Evolutionary conservation across 192 early-diverging fungal genomes (phyloP), one percentile per base, ranked within the genome.

Genomic region (Coemansia sp.): DNA sequence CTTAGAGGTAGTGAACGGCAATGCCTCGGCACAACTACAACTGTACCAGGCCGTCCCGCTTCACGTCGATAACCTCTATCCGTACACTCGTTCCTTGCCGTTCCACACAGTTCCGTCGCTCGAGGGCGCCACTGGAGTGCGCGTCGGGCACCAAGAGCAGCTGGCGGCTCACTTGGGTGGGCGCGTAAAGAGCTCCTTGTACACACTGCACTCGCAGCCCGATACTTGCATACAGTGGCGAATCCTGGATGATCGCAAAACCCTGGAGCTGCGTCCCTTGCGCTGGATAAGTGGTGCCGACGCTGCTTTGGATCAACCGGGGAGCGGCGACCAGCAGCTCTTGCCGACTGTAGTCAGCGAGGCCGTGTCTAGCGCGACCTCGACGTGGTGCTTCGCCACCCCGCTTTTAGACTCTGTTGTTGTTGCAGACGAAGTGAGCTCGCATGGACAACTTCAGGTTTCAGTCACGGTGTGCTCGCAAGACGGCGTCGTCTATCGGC

Each of bases 161-260:
- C 53, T 83, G 24, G 60, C 72, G 4, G 64, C 54, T 14, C 81
- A 83, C 42, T 29, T 83, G 25, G 74, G 70, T 11, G 62, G 72
- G 2, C 59, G 64, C 19, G 39, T 51, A 2, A 59, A 43, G 27
- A 63, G 68, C 63, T 64, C 68, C 12, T 51, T 83, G 45, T 83
- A 78, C 46, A 75, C 76, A 7, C 36, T 83, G 36, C 56, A 32
- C 24, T 75, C 75, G 46, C 72, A 71, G 47, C 76, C 81, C 7
- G 76, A 78, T 24, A 68, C 71, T 3, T 78, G 81, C 65, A 66
- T 83, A 6, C 73, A 74, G 43, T 83, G 81, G 81, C 76, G 81
- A 22, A 53, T 83, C 15, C 65, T 83, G 25, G 62, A 59, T 0
- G 81, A 83, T 49, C 64, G 69, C 57, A 46, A 46, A 25, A 67